These are phyloP conservation scores for Penicillium sp. DNA, from an alignment of 2,329 filamentous ascomycete species.

Conservation along the genomic window DNA sequence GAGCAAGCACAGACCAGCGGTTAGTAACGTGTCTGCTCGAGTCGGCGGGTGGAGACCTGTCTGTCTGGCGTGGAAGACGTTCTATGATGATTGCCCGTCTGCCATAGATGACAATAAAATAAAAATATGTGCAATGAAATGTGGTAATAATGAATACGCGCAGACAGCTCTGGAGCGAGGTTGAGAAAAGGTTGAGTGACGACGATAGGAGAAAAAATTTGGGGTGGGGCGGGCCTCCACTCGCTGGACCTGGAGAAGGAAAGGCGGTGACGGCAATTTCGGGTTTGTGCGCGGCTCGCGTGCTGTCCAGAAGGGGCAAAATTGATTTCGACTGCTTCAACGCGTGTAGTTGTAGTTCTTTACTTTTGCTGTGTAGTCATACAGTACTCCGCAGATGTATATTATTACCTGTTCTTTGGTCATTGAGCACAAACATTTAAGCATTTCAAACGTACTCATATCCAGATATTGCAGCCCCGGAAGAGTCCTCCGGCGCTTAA, in stretches of 20 bases:
- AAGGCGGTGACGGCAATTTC: slow-evolving; percentile 1
- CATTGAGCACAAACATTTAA: not conserved
- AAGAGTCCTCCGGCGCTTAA: not conserved
- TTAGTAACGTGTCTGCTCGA: not conserved
- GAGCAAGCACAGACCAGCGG: slow-evolving; percentile 6
- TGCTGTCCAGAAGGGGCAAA: not conserved
- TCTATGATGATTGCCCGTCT: not conserved
- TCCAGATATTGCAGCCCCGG: not conserved
- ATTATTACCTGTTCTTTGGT: not conserved
- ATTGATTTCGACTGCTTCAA: not conserved
- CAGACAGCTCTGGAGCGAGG: not conserved
- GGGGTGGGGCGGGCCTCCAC: slow-evolving; percentile 5
- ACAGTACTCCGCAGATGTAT: no score
- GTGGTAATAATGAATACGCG: not conserved
- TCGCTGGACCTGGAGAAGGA: slow-evolving; percentile 2
- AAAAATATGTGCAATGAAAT: not conserved
- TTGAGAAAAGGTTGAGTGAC: not conserved
- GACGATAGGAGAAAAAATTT: slow-evolving; percentile 12
- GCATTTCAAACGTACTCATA: not conserved
- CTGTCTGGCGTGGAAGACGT: not conserved
- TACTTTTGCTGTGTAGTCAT: no score
- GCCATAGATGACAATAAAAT: not conserved
- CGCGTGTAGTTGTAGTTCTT: no score
- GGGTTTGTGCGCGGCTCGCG: slow-evolving; percentile 5
- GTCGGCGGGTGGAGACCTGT: not conserved